phyloP scores from a whole-genome alignment of 257 asterid genomes.

The Rehmannia glutinosa region DNA sequence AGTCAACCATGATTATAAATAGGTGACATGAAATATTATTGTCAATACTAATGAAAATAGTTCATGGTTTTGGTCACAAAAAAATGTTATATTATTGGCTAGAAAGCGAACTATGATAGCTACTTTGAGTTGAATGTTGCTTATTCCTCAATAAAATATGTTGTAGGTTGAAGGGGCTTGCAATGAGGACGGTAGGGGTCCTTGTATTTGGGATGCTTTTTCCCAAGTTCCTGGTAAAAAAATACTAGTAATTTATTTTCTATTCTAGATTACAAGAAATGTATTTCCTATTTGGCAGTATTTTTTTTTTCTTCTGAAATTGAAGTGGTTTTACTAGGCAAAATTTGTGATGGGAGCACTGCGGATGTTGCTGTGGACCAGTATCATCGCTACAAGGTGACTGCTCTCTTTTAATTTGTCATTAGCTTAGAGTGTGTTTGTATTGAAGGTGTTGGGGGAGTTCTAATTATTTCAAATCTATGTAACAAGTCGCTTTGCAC shows the following conservation, averaged over 20 bases:
- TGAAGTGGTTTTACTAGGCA: slow-evolving; percentile 29
- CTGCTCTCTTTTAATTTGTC: background rate
- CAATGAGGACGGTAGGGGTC: slow-evolving; percentile 49
- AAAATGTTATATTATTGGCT: background rate
- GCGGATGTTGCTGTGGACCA: slow-evolving; percentile 53
- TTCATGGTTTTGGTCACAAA: background rate
- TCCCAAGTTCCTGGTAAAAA: slow-evolving; percentile 44
- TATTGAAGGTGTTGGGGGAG: background rate
- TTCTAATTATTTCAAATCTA: background rate
- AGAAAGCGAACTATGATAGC: background rate
- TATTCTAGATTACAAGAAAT: background rate
- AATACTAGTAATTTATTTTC: background rate
- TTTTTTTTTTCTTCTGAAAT: background rate
- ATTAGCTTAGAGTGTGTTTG: background rate
- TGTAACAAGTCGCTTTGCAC: background rate
- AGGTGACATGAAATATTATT: too few species aligned
- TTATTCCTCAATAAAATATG: background rate
- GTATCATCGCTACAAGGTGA: slow-evolving; percentile 51
- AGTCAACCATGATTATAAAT: too few species aligned
- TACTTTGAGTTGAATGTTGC: background rate
- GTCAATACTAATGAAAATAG: background rate
- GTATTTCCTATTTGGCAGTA: background rate
- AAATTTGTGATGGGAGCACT: slow-evolving; percentile 47
- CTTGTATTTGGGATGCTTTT: slow-evolving; percentile 53
- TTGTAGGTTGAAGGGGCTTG: slow-evolving; percentile 49